A percentile compares a stretch with the other conserved stretches of the same genome.
Evolutionary conservation across 495 filamentous ascomycete genomes (phyloP).

Genomic region (Aspergillus indologenus): DNA sequence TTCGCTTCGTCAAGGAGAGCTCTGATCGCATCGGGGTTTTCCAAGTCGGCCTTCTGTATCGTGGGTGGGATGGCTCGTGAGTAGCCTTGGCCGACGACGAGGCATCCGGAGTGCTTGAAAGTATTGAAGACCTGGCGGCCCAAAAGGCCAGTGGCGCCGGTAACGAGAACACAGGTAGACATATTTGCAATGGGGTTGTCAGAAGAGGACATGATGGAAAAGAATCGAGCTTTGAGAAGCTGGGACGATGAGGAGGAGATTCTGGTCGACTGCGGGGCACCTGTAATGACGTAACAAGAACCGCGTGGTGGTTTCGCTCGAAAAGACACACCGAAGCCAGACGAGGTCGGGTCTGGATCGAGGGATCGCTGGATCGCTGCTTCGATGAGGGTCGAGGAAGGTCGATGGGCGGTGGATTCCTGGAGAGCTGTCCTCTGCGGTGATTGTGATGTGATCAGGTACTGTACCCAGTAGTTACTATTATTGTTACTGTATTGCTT

Average conservation of each 20-base stretch:
- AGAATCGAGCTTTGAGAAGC: slow-evolving; percentile 1
- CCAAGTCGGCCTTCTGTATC: slow-evolving; percentile 74
- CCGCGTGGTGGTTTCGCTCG: not conserved
- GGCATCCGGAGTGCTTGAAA: slow-evolving; percentile 68
- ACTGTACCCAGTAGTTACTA: not conserved
- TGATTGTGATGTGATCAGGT: not conserved
- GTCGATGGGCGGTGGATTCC: not conserved
- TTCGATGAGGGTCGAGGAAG: not conserved
- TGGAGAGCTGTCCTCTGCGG: not conserved
- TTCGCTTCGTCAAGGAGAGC: slow-evolving; percentile 55
- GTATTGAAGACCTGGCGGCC: slow-evolving; percentile 75
- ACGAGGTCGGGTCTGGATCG: not conserved
- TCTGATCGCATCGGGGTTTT: slow-evolving; percentile 58
- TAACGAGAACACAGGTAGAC: slow-evolving; percentile 68
- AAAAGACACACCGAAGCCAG: not conserved
- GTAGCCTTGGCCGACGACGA: slow-evolving; percentile 77
- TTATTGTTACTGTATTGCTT: not conserved
- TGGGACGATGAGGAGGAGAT: not conserved
- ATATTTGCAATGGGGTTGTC: slow-evolving; percentile 30
- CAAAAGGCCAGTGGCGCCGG: slow-evolving; percentile 80
- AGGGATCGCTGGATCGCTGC: not conserved
- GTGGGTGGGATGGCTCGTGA: slow-evolving; percentile 68
- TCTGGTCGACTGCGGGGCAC: slow-evolving; percentile 15
- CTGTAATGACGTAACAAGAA: slow-evolving; percentile 16
- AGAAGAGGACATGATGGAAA: slow-evolving; percentile 10